Evolutionary conservation across 1,284 basidiomycete species (phyloP), one percentile per base, ranked within the genome.

Genomic region (Polyporus tsugae): DNA sequence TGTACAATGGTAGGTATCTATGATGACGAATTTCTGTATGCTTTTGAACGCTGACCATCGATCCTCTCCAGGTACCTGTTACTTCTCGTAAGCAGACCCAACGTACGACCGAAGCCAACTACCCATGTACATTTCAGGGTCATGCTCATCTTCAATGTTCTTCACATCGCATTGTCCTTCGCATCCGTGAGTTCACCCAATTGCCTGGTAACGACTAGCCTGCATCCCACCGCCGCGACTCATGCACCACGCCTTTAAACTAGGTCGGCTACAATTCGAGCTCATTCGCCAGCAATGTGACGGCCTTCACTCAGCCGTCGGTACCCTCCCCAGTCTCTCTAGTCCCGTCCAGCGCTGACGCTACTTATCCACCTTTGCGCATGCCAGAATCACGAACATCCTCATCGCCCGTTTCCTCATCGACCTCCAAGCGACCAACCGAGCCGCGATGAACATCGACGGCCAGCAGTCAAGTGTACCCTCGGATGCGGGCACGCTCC

Each of bases 381-480:
- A 22, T 46, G 1, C 10, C 11, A 53, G 52, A 25, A 53, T 53
- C 52, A 53, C 52, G 29, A 53, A 15, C 25, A 33, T 53, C 25
- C 52, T 33, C 52, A 53, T 53, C 52, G 25, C 52, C 29, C 52
- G 52, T 17, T 53, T 53, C 52, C 52, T 53, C 11, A 53, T 53
- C 52, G 52, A 53, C 29, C 52, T 53, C 25, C 52, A 53, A 29
- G 52, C 52, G 52, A 53, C 52, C 25, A 53, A 53, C 52, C 52
- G 52, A 11, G 15, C 11, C 11, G 15, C 25, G 52, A 33, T 53
- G 52, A 29, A 29, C 25, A 13, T 53, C 25, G 11, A 15, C 25
- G 52, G 25, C 52, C 52, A 3, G 15, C 52, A 33, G 29, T 22
- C 44, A n/a, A 46, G 44, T 4, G 15, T 17, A 17, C 7, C 15